Base-by-base conservation (phyloP, 805 yeast species). In the Brettanomyces custersianus region DNA sequence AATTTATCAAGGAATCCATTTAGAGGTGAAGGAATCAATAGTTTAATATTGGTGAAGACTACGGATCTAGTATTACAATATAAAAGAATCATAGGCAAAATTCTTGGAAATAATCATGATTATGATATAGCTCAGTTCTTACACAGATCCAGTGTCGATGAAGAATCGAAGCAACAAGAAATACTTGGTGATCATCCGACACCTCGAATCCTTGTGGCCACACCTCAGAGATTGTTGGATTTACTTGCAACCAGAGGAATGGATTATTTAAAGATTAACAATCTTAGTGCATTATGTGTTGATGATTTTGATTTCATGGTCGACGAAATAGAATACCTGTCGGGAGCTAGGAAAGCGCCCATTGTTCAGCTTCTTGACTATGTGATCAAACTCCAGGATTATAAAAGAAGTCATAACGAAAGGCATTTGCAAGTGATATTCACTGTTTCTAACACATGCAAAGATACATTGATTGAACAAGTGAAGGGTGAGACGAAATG, bases 401-500 rank as follows among this genome's bases (percentile, higher is more conserved):
- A 50, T 35, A 44, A 43, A 19, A 46, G 60, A 31, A 35, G 36
- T 2, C 60, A 56, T 33, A 51, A 51, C 29, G 56, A 51, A 21
- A 50, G 58, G 10, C 60, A 55, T 33, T 57, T 61, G 1, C 60
- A 56, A 35, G 21, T 57, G 1, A 35, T 51, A 9, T 39, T 57
- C n/a, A 52, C 52, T 4, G 47, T 50, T 8, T 46, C 53, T 6
- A 37, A 52, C 1, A 32, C 45, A 5, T 33, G 48, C 39, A 62
- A 82, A n/a, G 63, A 57, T 5, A 48, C 54, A 2, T 63, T 81
- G 48, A 64, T 77, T 37, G 54, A 60, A 5, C 72, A 72, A 33
- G 57, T 81, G 31, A 76, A 66, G 44, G 52, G 53, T 2, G 68
- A 63, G 40, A 54, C 57, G 0, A 80, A 83, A 11, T 73, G 80